phyloP scores from a whole-genome alignment of 495 filamentous ascomycete species.

The Paragyromitra xinjiangensis region DNA sequence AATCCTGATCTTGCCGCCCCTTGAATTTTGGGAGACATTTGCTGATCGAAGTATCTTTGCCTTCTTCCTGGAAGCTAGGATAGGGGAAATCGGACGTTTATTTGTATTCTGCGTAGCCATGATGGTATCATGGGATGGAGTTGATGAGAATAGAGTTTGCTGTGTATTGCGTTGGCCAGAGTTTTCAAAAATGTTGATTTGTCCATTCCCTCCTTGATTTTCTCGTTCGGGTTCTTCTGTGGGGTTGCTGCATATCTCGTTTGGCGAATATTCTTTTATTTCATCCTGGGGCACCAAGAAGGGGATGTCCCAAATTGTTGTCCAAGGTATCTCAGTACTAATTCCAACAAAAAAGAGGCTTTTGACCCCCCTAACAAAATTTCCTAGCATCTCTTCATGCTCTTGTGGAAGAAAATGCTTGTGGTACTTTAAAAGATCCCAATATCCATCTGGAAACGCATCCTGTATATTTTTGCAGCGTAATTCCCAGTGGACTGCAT shows the following conservation, averaged over 20 bases:
- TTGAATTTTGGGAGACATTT: slow-evolving; percentile 23
- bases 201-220: neutral
- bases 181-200: neutral
- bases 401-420: neutral
- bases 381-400: slow-evolving; percentile 6
- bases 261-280: slow-evolving; percentile 22
- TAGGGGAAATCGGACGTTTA: neutral
- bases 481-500: slow-evolving; percentile 2
- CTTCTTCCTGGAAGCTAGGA: neutral
- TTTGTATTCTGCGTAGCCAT: neutral
- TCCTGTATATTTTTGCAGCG: slow-evolving; percentile 2
- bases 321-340: slow-evolving; percentile 11
- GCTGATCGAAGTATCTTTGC: slow-evolving; percentile 7
- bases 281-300: slow-evolving; percentile 1
- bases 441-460: slow-evolving; percentile 6
- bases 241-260: neutral
- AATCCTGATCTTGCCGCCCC: slow-evolving; percentile 17
- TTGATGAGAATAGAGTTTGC: neutral
- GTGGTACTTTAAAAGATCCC: neutral
- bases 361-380: slow-evolving; percentile 6
- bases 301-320: slow-evolving; percentile 24
- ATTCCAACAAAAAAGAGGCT: slow-evolving; percentile 26
- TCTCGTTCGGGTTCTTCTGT: neutral
- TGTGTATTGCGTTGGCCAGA: neutral
- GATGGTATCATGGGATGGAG: neutral